These are phyloP conservation scores for Pseudotulostoma volvatum DNA, from an alignment of 495 filamentous ascomycete species.

Conservation along the genomic window DNA sequence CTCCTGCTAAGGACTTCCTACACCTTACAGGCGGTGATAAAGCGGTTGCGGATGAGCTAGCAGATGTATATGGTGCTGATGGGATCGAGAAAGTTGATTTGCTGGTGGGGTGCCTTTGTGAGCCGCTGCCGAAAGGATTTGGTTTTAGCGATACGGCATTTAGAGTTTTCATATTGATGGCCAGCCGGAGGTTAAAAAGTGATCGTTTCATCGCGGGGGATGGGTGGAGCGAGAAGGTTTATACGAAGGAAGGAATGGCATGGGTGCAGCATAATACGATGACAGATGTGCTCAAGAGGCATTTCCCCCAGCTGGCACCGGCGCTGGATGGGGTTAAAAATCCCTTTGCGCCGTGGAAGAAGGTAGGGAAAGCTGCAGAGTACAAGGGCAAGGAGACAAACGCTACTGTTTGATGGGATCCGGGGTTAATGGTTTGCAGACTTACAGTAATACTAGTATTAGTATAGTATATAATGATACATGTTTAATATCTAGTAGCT, in stretches of 20 bases:
- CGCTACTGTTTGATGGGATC: too few species aligned
- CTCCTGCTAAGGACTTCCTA: conserved; percentile 13
- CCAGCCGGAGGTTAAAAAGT: conserved; percentile 19
- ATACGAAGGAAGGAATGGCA: conserved; percentile 22
- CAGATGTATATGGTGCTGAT: conserved; percentile 14
- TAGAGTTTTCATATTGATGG: conserved; percentile 24
- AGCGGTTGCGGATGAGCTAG: conserved; percentile 14
- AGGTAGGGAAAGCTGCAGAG: too few species aligned
- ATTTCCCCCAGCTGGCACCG: too few species aligned
- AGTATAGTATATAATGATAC: too few species aligned
- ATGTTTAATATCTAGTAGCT: too few species aligned
- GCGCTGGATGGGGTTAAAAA: too few species aligned
- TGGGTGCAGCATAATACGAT: too few species aligned
- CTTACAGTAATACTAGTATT: too few species aligned
- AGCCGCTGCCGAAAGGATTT: conserved; percentile 25
- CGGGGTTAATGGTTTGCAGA: too few species aligned
- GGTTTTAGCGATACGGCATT: conserved; percentile 29
- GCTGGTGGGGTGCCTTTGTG: conserved; percentile 20
- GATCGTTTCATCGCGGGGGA: conserved; percentile 23
- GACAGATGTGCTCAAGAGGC: too few species aligned
- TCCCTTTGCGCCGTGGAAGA: too few species aligned
- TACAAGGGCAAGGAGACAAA: too few species aligned
- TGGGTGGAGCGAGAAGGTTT: conserved; percentile 18
- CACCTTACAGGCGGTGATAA: conserved; percentile 14
- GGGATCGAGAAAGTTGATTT: conserved; percentile 24